Base-by-base conservation (phyloP, 148 eudicot genomes). In the Rhododendron griersonianum region DNA sequence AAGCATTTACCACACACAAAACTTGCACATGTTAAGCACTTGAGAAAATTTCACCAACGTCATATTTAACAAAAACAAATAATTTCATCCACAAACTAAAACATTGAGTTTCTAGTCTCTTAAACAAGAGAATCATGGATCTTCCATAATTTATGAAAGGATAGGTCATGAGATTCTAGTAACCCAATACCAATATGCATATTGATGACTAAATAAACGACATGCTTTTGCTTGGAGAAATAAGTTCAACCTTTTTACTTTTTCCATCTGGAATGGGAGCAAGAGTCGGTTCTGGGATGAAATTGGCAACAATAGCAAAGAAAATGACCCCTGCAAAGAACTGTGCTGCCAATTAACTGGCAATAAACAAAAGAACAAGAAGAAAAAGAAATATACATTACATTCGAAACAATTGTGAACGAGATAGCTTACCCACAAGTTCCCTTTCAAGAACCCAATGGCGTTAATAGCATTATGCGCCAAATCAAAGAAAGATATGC, bases 311-410 rank as follows among this genome's bases (percentile, higher is more conserved):
- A 74, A 91, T n/a, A 47, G 94, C 99, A 93, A 97, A 97, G 95
- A 97, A 97, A 57, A 95, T 89, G 81, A 97, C 99, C 83, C 99
- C 99, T 93, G 98, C 95, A 88, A 94, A 97, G 92, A 97, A 97
- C 99, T 97, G 90, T 84, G 76, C 81, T 82, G 85, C 84, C 85
- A 87, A 81, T 79, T 67, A 86, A 82, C 69, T 81, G 77, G 87
- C 74, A 67, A 90, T 48, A 81, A 50, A 50, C 75, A 39, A 75
- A 37, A 69, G n/a, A 74, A 65, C 7, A 65, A 82, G 11, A 83
- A 25, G 16, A n/a, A 78, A 78, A 19, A 8, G 11, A 69, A 61
- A 16, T 11, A 50, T 33, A 30, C 44, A 84, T 81, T 51, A 6
- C 9, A 80, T 28, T 33, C 35, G 16, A 79, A 37, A 83, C 35